A percentile compares a stretch with the other conserved stretches of the same genome.
Conservation (phyloP, 2,329 filamentous ascomycete genomes). For the Graphilbum sp. region DNA sequence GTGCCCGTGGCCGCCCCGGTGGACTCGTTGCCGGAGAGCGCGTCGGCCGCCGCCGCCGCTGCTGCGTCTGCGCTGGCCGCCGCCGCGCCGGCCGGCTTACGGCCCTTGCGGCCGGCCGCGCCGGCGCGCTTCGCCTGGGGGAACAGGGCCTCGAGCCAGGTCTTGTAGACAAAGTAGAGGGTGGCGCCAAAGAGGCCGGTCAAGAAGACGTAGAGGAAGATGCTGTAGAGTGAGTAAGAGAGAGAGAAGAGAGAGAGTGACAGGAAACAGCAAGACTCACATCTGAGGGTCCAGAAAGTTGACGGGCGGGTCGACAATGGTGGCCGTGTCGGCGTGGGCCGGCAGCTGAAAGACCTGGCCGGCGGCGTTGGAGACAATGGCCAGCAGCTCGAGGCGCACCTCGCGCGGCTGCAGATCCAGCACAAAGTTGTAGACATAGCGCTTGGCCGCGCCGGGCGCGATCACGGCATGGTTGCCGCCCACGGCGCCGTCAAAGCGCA, state of each 20-base stretch:
- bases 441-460: conserved; percentile 48
- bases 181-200: conserved; percentile 60
- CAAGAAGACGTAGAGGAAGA: conserved; percentile 95
- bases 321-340: conserved; percentile 68
- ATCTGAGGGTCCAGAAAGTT: conserved; percentile 14
- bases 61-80: conserved; percentile 24
- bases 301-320: conserved; percentile 41
- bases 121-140: conserved; percentile 64
- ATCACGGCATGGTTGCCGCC: conserved; percentile 46
- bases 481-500: conserved; percentile 57
- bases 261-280: conserved; percentile 33
- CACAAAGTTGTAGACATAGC: conserved; percentile 66
- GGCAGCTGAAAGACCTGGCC: conserved; percentile 59
- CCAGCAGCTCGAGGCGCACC: conserved; percentile 58
- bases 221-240: conserved; percentile 46
- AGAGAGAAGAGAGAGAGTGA: not conserved
- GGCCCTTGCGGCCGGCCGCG: conserved; percentile 42
- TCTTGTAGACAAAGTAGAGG: conserved; percentile 94
- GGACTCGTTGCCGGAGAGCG: conserved; percentile 52
- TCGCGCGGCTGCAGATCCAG: conserved; percentile 91
- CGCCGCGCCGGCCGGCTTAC: conserved; percentile 42
- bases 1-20: conserved; percentile 51
- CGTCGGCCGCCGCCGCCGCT: conserved; percentile 3
- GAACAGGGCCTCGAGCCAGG: conserved; percentile 92
- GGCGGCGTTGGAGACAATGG: conserved; percentile 49